Evolutionary conservation across 805 yeast species (phyloP).

Genomic region (Yueomyces sp.): DNA sequence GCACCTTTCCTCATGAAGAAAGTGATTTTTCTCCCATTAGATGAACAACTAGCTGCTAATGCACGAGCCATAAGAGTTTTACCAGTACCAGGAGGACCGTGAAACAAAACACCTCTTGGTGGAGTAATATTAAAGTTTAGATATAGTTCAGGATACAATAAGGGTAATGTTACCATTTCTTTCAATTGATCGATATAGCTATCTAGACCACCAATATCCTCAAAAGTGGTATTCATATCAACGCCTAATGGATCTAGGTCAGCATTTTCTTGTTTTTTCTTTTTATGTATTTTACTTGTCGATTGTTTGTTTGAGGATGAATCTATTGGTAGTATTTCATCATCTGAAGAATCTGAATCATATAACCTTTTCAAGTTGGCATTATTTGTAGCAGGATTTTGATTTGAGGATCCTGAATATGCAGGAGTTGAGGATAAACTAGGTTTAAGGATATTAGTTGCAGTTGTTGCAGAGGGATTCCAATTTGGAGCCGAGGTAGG

Average conservation of each 20-base stretch:
- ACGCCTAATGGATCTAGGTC: slow-evolving; percentile 91
- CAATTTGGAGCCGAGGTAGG: not conserved
- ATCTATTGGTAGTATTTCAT: slow-evolving; percentile 38
- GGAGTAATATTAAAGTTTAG: slow-evolving; percentile 85
- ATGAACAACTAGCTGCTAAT: slow-evolving; percentile 85
- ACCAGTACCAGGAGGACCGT: slow-evolving; percentile 99
- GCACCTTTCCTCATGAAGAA: slow-evolving; percentile 99
- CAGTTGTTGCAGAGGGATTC: slow-evolving; percentile 6
- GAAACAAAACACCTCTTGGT: slow-evolving; percentile 93
- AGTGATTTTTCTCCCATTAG: slow-evolving; percentile 74
- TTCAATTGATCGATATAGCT: slow-evolving; percentile 83
- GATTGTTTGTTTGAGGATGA: slow-evolving; percentile 26
- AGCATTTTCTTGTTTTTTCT: slow-evolving; percentile 49
- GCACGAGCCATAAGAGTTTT: slow-evolving; percentile 97
- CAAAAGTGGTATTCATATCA: slow-evolving; percentile 72
- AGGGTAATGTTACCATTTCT: slow-evolving; percentile 92
- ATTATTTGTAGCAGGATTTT: slow-evolving; percentile 12
- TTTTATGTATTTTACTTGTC: slow-evolving; percentile 14
- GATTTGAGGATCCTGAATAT: not conserved
- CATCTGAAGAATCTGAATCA: slow-evolving; percentile 54
- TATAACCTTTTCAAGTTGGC: slow-evolving; percentile 18
- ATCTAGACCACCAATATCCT: slow-evolving; percentile 83
- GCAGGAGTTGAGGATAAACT: not conserved
- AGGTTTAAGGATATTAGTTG: slow-evolving; percentile 16
- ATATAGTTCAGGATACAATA: slow-evolving; percentile 86